Conservation (phyloP, 2,329 filamentous ascomycete species). For the Colletotrichum paranaense region DNA sequence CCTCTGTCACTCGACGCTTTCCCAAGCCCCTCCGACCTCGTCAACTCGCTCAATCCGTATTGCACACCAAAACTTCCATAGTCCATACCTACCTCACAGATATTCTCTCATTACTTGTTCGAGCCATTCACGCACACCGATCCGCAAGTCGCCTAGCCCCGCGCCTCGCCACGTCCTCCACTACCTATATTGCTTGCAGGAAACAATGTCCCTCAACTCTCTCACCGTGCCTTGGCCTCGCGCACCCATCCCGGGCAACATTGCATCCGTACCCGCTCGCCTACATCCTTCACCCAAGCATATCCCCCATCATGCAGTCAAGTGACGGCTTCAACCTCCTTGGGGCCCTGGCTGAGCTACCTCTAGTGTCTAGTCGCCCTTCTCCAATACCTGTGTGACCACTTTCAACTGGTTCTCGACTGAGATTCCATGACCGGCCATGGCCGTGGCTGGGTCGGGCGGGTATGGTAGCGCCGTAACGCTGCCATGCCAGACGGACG, state of each 20-base stretch:
- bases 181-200: constrained; percentile 21
- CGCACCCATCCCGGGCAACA: constrained; percentile 4
- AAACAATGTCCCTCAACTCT: constrained; percentile 12
- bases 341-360: not conserved
- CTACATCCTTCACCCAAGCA: constrained; percentile 31
- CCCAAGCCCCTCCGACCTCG: constrained; percentile 12
- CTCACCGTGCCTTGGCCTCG: not conserved
- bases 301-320: constrained; percentile 25
- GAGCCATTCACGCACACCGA: not conserved
- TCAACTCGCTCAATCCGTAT: not conserved
- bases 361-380: constrained; percentile 15
- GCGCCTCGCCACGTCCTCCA: constrained; percentile 4
- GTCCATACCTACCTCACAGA: constrained; percentile 23
- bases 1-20: constrained; percentile 42
- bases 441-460: constrained; percentile 43
- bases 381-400: constrained; percentile 25
- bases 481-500: constrained; percentile 14
- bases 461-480: constrained; percentile 14
- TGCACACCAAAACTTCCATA: not conserved
- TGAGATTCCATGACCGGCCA: constrained; percentile 42
- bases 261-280: constrained; percentile 27
- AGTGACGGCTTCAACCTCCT: constrained; percentile 21
- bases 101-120: not conserved
- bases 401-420: constrained; percentile 41
- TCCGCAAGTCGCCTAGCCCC: not conserved